phyloP scores from a whole-genome alignment of 1,139 yeast genomes.

The Blastobotrys niveus region DNA sequence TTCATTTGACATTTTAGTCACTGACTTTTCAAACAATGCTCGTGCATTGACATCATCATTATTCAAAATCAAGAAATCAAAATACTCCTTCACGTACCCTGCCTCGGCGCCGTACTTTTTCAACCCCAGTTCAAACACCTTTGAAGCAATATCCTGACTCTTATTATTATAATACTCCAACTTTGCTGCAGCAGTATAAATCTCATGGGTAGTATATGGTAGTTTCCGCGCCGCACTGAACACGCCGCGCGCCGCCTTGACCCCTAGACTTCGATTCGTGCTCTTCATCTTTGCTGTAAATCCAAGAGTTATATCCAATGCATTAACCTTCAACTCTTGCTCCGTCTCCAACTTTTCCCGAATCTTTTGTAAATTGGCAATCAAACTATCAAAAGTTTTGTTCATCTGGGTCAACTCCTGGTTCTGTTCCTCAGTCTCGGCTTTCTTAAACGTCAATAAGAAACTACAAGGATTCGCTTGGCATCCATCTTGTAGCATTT shows the following conservation, averaged over 20 bases:
- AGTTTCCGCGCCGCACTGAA: slow-evolving; percentile 68
- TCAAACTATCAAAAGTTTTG: slow-evolving; percentile 46
- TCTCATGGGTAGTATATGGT: slow-evolving; percentile 64
- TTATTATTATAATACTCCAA: slow-evolving; percentile 65
- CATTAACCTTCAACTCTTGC: slow-evolving; percentile 19
- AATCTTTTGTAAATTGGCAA: slow-evolving; percentile 32
- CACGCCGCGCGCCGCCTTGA: slow-evolving; percentile 38
- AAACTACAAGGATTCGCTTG: slow-evolving; percentile 67
- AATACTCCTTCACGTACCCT: slow-evolving; percentile 59
- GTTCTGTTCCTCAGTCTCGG: slow-evolving; percentile 64
- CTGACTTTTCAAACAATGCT: slow-evolving; percentile 68
- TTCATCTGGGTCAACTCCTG: slow-evolving; percentile 50
- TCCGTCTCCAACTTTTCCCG: slow-evolving; percentile 26
- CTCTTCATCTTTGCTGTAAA: slow-evolving; percentile 35
- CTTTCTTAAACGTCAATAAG: slow-evolving; percentile 58
- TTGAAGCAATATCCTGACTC: slow-evolving; percentile 62
- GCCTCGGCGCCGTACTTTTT: slow-evolving; percentile 50
- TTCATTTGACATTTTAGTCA: slow-evolving; percentile 39
- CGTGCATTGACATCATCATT: slow-evolving; percentile 80
- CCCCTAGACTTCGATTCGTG: slow-evolving; percentile 37
- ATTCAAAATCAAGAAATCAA: slow-evolving; percentile 63
- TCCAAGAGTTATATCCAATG: slow-evolving; percentile 32
- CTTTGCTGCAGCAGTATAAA: slow-evolving; percentile 76
- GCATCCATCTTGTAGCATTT: slow-evolving; percentile 51
- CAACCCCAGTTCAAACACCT: slow-evolving; percentile 76